These are phyloP conservation scores for Yarrowia sp. DNA, from an alignment of 805 yeast species.

Conservation along the genomic window DNA sequence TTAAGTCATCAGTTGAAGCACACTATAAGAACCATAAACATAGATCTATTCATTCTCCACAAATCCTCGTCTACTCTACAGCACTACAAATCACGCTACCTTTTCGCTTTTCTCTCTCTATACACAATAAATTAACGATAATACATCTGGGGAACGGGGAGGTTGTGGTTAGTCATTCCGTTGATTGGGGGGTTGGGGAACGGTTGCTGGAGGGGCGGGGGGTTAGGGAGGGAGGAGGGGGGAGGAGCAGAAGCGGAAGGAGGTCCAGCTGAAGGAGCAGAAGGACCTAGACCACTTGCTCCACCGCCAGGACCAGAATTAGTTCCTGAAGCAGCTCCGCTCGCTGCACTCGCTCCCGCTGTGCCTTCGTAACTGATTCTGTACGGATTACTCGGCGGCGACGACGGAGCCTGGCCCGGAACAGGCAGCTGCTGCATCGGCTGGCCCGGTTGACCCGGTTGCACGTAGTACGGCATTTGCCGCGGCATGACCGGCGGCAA, in stretches of 20 bases:
- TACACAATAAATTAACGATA: slow-evolving; percentile 38
- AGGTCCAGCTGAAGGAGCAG: too few species aligned
- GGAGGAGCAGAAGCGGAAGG: too few species aligned
- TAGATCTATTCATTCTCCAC: too few species aligned
- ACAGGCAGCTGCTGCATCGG: slow-evolving; percentile 14
- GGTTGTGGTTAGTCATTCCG: slow-evolving; percentile 32
- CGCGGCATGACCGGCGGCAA: slow-evolving; percentile 36
- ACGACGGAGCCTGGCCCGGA: slow-evolving; percentile 4
- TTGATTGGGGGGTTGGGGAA: slow-evolving; percentile 18
- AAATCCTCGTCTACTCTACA: too few species aligned
- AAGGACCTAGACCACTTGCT: not conserved
- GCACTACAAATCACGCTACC: too few species aligned
- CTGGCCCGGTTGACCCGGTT: slow-evolving; percentile 11
- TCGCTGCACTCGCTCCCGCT: too few species aligned
- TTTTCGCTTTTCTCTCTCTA: not conserved
- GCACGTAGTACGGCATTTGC: slow-evolving; percentile 36
- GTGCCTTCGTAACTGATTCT: slow-evolving; percentile 21
- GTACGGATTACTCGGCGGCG: slow-evolving; percentile 21
- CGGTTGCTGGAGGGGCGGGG: slow-evolving; percentile 16
- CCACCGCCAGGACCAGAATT: not conserved
- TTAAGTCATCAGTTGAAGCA: too few species aligned
- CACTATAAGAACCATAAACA: too few species aligned
- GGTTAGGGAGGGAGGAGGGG: too few species aligned
- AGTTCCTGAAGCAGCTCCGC: too few species aligned
- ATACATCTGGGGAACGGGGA: slow-evolving; percentile 37